These are phyloP conservation scores for Phialocephala subalpina DNA, from an alignment of 2,329 filamentous ascomycete species.

Conservation along the genomic window DNA sequence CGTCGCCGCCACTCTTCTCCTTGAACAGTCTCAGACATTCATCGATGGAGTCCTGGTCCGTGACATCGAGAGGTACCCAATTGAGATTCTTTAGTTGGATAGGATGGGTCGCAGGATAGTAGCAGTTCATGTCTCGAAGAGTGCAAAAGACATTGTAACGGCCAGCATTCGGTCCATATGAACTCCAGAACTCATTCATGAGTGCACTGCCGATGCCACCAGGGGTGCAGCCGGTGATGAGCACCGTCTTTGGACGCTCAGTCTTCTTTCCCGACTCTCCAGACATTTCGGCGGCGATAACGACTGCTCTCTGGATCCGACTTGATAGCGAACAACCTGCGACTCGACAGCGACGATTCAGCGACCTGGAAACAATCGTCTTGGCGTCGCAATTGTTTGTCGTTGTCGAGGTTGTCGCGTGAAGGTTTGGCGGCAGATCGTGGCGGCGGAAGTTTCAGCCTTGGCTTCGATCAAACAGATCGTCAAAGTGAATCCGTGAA, in stretches of 20 bases:
- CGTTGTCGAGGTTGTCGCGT: not conserved
- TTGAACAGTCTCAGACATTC: slow-evolving; percentile 41
- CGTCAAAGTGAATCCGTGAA: not conserved
- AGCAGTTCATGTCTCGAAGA: slow-evolving; percentile 43
- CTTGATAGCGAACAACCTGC: not conserved
- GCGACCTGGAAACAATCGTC: not conserved
- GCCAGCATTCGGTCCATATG: slow-evolving; percentile 25
- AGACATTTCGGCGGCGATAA: not conserved
- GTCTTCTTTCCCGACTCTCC: not conserved
- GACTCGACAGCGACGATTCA: not conserved
- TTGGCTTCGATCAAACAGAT: not conserved
- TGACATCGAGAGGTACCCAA: slow-evolving; percentile 48
- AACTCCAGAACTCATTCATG: slow-evolving; percentile 41
- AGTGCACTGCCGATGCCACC: slow-evolving; percentile 49
- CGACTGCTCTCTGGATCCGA: not conserved
- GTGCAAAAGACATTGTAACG: slow-evolving; percentile 50
- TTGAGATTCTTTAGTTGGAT: too few species aligned
- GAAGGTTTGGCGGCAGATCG: not conserved
- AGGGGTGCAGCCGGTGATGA: slow-evolving; percentile 48
- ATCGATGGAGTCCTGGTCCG: slow-evolving; percentile 44
- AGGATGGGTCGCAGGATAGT: not conserved
- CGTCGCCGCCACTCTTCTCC: slow-evolving; percentile 42
- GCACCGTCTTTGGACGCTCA: slow-evolving; percentile 26
- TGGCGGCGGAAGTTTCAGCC: not conserved
- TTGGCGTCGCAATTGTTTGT: not conserved